Evolutionary conservation across 2,329 filamentous ascomycete genomes (phyloP).

Genomic region (Sclerotinia spermophila): DNA sequence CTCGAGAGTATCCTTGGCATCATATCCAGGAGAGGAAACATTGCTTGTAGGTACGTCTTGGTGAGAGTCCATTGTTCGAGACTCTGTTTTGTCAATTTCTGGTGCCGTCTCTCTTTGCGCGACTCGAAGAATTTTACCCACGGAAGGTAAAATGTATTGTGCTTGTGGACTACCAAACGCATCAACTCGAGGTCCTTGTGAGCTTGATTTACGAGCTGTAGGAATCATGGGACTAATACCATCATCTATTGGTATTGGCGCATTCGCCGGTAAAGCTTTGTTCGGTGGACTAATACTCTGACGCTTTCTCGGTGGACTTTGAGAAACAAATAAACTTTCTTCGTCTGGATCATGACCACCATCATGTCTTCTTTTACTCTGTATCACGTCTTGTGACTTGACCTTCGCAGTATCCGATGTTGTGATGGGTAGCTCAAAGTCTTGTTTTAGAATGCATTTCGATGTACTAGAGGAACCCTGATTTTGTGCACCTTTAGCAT

Average conservation of each 20-base stretch:
- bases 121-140: conserved; percentile 24
- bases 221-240: conserved; percentile 1
- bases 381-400: not conserved
- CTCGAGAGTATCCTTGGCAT: conserved; percentile 4
- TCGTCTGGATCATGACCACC: not conserved
- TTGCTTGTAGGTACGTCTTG: not conserved
- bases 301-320: conserved; percentile 22
- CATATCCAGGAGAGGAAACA: not conserved
- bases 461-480: conserved; percentile 25
- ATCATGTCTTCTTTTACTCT: conserved; percentile 1
- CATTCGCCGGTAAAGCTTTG: not conserved
- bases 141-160: not conserved
- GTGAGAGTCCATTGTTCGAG: not conserved
- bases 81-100: not conserved
- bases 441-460: not conserved
- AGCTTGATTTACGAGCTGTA: conserved; percentile 20
- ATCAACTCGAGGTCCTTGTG: conserved; percentile 30
- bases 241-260: not conserved
- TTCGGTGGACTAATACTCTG: conserved; percentile 20
- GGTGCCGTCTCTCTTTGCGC: conserved; percentile 17
- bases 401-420: conserved; percentile 3
- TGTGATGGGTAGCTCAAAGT: not conserved
- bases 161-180: conserved; percentile 33
- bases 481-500: conserved; percentile 25
- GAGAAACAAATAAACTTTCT: not conserved